Evolutionary conservation across 805 yeast genomes (phyloP).

Genomic region (Clavispora vitiphila): DNA sequence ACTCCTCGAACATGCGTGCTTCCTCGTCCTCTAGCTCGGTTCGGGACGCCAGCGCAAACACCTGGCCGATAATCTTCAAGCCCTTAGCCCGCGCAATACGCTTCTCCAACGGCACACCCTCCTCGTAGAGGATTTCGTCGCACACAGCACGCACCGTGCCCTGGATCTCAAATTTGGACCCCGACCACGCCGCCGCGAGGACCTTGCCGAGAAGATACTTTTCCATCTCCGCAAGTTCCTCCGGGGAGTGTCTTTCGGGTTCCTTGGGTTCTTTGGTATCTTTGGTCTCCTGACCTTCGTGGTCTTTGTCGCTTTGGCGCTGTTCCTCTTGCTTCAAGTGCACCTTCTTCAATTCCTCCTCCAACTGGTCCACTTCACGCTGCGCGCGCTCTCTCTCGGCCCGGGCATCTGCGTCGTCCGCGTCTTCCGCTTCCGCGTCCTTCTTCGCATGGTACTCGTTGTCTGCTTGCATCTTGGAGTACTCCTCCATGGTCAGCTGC

Average conservation of each 20-base stretch:
- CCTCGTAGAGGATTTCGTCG: constrained; percentile 58
- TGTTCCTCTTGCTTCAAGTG: constrained; percentile 4
- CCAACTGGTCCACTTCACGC: constrained; percentile 21
- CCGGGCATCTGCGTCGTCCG: constrained; percentile 5
- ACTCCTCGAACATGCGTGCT: constrained; percentile 71
- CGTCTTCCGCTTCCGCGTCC: constrained; percentile 28
- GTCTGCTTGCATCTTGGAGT: constrained; percentile 60
- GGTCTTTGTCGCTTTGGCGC: neutral
- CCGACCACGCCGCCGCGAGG: constrained; percentile 80
- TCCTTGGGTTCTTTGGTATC: constrained; percentile 13
- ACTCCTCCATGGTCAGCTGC: constrained; percentile 70
- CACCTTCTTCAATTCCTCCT: constrained; percentile 12
- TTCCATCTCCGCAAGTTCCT: constrained; percentile 66
- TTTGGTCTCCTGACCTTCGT: too few relatives aligned
- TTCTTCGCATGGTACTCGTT: constrained; percentile 39
- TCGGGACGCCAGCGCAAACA: constrained; percentile 55
- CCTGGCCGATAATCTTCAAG: constrained; percentile 55
- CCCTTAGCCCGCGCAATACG: constrained; percentile 60
- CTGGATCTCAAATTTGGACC: constrained; percentile 74
- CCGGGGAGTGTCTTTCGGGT: constrained; percentile 45
- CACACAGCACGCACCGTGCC: constrained; percentile 69
- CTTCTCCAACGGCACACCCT: constrained; percentile 40
- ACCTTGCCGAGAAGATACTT: constrained; percentile 74
- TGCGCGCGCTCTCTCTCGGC: constrained; percentile 21
- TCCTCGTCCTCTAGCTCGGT: constrained; percentile 69